phyloP scores from a whole-genome alignment of 2,329 filamentous ascomycete species.

The Diaporthe eres region DNA sequence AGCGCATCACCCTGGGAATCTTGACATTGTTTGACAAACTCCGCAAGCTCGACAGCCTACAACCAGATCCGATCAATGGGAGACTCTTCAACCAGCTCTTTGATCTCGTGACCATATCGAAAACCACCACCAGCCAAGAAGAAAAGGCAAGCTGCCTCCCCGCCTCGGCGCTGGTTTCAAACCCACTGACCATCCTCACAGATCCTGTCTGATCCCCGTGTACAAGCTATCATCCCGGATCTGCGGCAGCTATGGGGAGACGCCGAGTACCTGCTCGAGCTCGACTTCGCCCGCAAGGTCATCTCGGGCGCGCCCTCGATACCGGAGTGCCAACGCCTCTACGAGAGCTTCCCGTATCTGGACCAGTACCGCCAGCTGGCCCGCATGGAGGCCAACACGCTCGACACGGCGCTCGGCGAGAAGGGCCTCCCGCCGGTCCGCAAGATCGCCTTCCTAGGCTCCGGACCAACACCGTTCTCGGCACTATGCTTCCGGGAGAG shows the following conservation, averaged over 20 bases:
- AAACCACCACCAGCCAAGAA: constrained; percentile 30
- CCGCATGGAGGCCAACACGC: constrained; percentile 35
- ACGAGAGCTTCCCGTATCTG: constrained; percentile 33
- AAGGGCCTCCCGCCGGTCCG: constrained; percentile 18
- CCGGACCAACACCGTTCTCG: constrained; percentile 32
- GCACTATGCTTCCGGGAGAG: constrained; percentile 36
- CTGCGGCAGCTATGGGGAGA: constrained; percentile 34
- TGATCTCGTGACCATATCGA: constrained; percentile 37
- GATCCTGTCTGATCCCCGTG: constrained; percentile 28
- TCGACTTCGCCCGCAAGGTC: constrained; percentile 37
- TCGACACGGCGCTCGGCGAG: constrained; percentile 31
- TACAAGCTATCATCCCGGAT: constrained; percentile 24
- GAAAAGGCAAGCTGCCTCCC: not conserved
- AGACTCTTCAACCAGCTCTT: constrained; percentile 37
- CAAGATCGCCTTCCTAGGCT: constrained; percentile 34
- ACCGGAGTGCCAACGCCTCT: not conserved
- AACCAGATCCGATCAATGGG: constrained; percentile 34
- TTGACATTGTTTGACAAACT: constrained; percentile 27
- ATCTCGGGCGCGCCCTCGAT: constrained; percentile 7
- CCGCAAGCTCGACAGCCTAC: constrained; percentile 18
- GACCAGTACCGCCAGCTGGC: constrained; percentile 36
- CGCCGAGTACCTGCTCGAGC: constrained; percentile 37
- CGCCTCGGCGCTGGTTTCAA: not conserved
- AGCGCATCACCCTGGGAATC: constrained; percentile 35
- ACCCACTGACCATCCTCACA: not conserved